phyloP scores from a whole-genome alignment of 148 eudicot species.

The Nepenthes gracilis region DNA sequence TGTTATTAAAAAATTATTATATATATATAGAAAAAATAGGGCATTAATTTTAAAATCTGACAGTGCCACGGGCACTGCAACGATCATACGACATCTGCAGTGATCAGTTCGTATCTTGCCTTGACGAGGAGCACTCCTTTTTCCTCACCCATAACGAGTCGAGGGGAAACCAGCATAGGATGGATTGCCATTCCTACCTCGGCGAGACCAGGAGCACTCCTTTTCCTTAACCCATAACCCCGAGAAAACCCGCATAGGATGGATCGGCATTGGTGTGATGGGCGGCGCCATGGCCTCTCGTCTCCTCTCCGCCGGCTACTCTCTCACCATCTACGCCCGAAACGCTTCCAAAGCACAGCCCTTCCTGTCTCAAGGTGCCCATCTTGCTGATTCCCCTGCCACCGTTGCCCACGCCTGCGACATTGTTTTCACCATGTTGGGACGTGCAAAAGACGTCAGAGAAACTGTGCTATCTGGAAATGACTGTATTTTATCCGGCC shows the following conservation, averaged over 20 bases:
- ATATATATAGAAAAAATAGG: no score
- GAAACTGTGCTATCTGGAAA: slow-evolving; percentile 28
- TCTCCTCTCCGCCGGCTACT: slow-evolving; percentile 65
- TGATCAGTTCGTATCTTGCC: no score
- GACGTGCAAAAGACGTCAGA: slow-evolving; percentile 81
- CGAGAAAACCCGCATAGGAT: slow-evolving; percentile 46
- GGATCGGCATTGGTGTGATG: slow-evolving; percentile 91
- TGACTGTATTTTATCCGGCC: slow-evolving; percentile 26
- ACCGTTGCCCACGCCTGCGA: slow-evolving; percentile 33
- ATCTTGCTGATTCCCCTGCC: slow-evolving; percentile 34
- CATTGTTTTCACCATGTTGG: slow-evolving; percentile 78
- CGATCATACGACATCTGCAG: no score
- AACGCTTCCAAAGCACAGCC: slow-evolving; percentile 45
- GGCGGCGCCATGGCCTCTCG: slow-evolving; percentile 81
- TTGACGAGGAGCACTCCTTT: no score
- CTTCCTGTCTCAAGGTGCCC: slow-evolving; percentile 61
- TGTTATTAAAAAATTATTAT: no score
- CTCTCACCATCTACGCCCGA: slow-evolving; percentile 62
- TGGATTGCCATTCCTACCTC: no score
- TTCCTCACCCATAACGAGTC: no score
- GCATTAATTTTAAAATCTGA: no score
- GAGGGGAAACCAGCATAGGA: no score
- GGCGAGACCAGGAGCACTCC: no score
- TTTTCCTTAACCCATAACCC: no score
- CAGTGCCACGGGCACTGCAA: no score